Evolutionary conservation across 2,329 filamentous ascomycete genomes (phyloP), one percentile per base, ranked within the genome.

Genomic region (Rugonectria rugulosa): DNA sequence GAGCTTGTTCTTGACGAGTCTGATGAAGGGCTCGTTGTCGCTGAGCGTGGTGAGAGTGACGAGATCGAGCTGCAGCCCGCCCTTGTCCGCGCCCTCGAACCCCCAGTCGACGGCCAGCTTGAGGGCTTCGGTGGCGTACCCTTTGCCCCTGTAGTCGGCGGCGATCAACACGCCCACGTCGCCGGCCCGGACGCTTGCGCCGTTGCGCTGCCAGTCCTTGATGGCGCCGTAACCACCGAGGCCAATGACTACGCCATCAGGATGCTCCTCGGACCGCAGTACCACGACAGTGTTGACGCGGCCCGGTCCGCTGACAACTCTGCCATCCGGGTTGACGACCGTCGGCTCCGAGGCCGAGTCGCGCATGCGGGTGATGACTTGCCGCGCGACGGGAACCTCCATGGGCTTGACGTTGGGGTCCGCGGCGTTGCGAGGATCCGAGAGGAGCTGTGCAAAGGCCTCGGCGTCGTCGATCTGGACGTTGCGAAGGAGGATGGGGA

Each of bases 141-240:
- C 52, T 31, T 45, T 55, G 32, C 45, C 46, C 34, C 52, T 31
- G 14, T 38, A 43, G 10, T 49, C 40, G 32, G 45, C 45, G 17
- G 44, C 52, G 12, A 50, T 55, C 15, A 55, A 23, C 23, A 24
- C 52, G 38, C 52, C 52, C 20, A 41, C 52, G 10, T 50, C 52
- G 3, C 52, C 45, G 5, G 45, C 52, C 4, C 45, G 45, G 12
- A 55, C 17, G 14, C 17, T 26, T 15, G 12, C 32, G 14, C 32
- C 45, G 12, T 36, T 12, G 20, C 52, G 52, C 40, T 40, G 12
- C 31, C 41, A 31, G 14, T 7, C 17, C 21, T 55, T 55, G 45
- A 55, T 55, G 4, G 40, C 45, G n/a, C 52, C 52, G 19, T 50
- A 55, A 1, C 52, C 52, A 9, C 52, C 52, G 12, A 55, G 45